These are phyloP conservation scores for Ophiostoma tasmaniense DNA, from an alignment of 2,329 filamentous ascomycete genomes.

Conservation along the genomic window DNA sequence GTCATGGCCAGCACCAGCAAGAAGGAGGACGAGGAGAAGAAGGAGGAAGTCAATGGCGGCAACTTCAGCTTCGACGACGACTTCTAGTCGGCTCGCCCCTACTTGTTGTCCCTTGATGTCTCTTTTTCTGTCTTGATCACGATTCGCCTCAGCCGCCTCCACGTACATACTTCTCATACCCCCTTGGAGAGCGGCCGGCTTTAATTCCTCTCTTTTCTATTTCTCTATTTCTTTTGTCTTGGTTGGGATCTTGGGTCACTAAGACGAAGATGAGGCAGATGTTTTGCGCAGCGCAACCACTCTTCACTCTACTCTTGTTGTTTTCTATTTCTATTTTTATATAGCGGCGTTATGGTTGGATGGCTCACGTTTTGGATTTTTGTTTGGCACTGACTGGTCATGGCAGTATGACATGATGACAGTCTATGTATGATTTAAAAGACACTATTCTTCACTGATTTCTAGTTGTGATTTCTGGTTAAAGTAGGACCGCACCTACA, in stretches of 20 bases:
- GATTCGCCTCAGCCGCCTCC: constrained; percentile 5
- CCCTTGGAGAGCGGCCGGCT: constrained; percentile 10
- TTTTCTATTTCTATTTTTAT: background rate
- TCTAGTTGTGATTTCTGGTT: background rate
- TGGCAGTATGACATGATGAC: constrained; percentile 9
- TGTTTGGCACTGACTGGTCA: constrained; percentile 15
- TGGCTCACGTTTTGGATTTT: constrained; percentile 9
- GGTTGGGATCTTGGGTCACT: background rate
- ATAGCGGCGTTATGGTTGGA: constrained; percentile 17
- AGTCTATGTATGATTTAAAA: constrained; percentile 1
- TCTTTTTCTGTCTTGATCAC: background rate
- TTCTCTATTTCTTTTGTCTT: background rate
- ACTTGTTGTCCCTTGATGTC: background rate
- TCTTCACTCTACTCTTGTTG: constrained; percentile 14
- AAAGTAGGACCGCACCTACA: too few relatives aligned
- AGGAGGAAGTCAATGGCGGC: constrained; percentile 47
- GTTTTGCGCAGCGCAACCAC: constrained; percentile 13
- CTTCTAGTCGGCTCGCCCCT: constrained; percentile 57
- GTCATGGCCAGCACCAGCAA: constrained; percentile 91
- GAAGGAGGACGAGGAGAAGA: constrained; percentile 36
- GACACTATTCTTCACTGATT: constrained; percentile 2
- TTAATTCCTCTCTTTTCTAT: constrained; percentile 8
- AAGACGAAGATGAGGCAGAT: background rate
- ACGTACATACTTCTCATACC: constrained; percentile 17
- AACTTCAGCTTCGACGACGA: constrained; percentile 95